These are phyloP conservation scores for Aleurites moluccanus DNA, from an alignment of 441 rosid genomes.

Conservation along the genomic window DNA sequence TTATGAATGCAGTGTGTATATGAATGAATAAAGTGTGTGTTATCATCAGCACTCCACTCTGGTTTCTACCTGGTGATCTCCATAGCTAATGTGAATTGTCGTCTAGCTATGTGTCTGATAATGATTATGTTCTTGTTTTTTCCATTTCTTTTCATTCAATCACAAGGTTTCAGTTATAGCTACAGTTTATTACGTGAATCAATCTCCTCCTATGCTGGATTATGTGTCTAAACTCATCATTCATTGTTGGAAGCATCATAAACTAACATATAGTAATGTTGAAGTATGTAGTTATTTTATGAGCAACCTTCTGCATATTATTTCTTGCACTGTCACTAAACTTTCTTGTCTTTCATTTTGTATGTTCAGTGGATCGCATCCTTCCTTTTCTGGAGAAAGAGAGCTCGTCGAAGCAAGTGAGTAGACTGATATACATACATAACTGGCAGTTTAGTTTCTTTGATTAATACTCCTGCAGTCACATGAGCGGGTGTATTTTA, in stretches of 20 bases:
- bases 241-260: background rate
- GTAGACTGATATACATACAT: conserved; percentile 25
- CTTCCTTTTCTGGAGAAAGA: conserved; percentile 75
- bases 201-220: background rate
- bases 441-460: background rate
- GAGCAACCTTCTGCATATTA: background rate
- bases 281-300: background rate
- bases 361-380: conserved; percentile 71
- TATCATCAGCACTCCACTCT: background rate
- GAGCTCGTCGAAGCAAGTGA: conserved; percentile 84
- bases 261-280: background rate
- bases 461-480: background rate
- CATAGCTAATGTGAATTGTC: background rate
- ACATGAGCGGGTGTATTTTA: background rate
- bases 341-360: background rate
- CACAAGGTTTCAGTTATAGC: background rate
- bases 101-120: background rate
- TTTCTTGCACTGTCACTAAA: conserved; percentile 8
- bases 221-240: background rate
- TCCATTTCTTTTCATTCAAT: background rate
- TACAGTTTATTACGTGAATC: too few relatives aligned
- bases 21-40: background rate
- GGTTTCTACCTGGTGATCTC: background rate
- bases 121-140: background rate
- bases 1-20: background rate